Evolutionary conservation across 768 basidiomycete genomes (phyloP), one percentile per base, ranked within the genome.

Genomic region (Coprinopsis strossmayeri): DNA sequence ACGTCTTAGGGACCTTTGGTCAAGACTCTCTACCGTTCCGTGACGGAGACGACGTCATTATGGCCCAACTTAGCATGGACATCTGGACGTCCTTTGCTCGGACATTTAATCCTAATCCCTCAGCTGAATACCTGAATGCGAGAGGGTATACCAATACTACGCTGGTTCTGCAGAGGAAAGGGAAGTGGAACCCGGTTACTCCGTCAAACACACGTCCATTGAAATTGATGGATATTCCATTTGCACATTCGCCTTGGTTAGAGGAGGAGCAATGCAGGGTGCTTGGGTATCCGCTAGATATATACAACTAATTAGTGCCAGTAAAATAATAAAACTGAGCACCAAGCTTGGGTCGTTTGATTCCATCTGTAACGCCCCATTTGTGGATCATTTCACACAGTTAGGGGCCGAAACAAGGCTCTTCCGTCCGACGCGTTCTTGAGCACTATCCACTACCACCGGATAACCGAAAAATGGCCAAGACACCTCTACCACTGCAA

Each of bases 1-100:
- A 56, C 52, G 57, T 52, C 34, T 63, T 65, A 42, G 65, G 65
- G 18, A 68, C 57, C 17, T 48, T 76, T 5, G 69, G 69, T 1
- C 74, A 74, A 45, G 54, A 56, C 15, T 57, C 57, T 7, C 54
- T 55, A 1, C 71, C 73, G 1, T 73, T 73, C 62, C 71, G 76
- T 25, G 77, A 78, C 58, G 59, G 59, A 21, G 59, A 66, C 37
- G 76, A 78, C 57, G 64, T 76, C 4, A 61, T 69, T 1, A 64
- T 77, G 56, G 64, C 66, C 44, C 74, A 76, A 53, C 58, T 72
- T 34, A 62, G 60, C 32, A 57, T 70, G 3, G 76, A 78, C 53
- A 56, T 61, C 7, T 79, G 76, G 77, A 61, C 69, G 0, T 57
- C 70, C 5, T 78, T 77, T 51, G 73, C 70, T 5, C 66, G 74